Conservation (phyloP, 2,329 filamentous ascomycete species). For the Dactylellina drechsleri region DNA sequence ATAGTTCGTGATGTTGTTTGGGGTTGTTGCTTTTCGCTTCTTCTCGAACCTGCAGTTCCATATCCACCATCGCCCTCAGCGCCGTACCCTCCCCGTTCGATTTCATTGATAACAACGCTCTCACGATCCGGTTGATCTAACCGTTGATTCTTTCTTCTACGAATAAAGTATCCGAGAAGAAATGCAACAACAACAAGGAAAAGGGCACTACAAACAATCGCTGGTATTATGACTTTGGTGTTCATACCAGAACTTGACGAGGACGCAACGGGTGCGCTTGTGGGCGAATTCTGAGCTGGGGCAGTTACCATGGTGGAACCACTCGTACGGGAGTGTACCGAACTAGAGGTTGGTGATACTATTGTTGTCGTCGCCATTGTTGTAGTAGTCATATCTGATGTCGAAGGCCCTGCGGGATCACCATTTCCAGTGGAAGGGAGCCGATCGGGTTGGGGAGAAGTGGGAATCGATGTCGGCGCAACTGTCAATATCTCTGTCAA, state of each 20-base stretch:
- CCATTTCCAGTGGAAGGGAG: slow-evolving; percentile 12
- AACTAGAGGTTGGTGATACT: slow-evolving; percentile 11
- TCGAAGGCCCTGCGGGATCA: slow-evolving; percentile 1
- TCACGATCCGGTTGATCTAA: slow-evolving; percentile 15
- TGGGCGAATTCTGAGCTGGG: slow-evolving; percentile 14
- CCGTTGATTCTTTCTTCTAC: slow-evolving; percentile 22
- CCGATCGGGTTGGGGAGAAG: slow-evolving; percentile 18
- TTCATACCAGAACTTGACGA: slow-evolving; percentile 22
- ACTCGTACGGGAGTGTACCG: slow-evolving; percentile 32
- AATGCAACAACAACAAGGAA: slow-evolving; percentile 49
- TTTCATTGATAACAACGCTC: slow-evolving; percentile 40
- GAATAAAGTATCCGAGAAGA: slow-evolving; percentile 51
- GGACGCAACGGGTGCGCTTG: slow-evolving; percentile 3
- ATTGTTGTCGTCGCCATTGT: slow-evolving; percentile 10
- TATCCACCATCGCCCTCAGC: slow-evolving; percentile 7
- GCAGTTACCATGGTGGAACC: slow-evolving; percentile 15
- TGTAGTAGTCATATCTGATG: slow-evolving; percentile 13
- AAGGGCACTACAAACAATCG: slow-evolving; percentile 45
- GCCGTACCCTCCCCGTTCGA: slow-evolving; percentile 27
- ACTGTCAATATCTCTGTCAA: slow-evolving; percentile 46
- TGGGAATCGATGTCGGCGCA: slow-evolving; percentile 11
- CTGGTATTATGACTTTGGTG: slow-evolving; percentile 35
- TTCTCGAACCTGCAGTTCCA: slow-evolving; percentile 20
- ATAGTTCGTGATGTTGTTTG: slow-evolving; percentile 16
- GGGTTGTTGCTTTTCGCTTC: slow-evolving; percentile 33